Evolutionary conservation across 2,329 filamentous ascomycete species (phyloP).

Genomic region (Cryphonectria japonica): DNA sequence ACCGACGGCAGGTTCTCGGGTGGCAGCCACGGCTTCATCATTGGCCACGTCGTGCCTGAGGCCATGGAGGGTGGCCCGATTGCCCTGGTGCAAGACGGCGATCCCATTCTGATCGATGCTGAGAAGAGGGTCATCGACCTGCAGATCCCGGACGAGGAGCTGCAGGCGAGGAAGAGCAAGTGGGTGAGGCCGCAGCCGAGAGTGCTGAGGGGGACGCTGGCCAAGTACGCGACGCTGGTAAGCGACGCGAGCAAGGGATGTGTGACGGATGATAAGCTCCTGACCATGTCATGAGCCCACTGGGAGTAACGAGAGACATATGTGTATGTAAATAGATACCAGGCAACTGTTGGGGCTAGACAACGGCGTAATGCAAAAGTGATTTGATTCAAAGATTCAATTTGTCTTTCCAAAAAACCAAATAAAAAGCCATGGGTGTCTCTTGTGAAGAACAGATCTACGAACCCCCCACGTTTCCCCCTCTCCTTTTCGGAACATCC

Average conservation of each 20-base stretch:
- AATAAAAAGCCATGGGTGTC: not conserved
- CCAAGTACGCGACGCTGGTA: constrained; percentile 68
- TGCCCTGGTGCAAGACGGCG: constrained; percentile 78
- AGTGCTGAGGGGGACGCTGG: constrained; percentile 67
- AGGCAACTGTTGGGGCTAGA: constrained; percentile 22
- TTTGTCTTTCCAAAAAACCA: not conserved
- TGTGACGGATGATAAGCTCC: constrained; percentile 52
- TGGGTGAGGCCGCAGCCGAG: constrained; percentile 67
- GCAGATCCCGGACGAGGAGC: constrained; percentile 67
- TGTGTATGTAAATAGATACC: constrained; percentile 26
- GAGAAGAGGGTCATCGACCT: constrained; percentile 72
- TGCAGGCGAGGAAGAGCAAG: constrained; percentile 57
- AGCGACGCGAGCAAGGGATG: constrained; percentile 64
- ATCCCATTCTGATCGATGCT: constrained; percentile 80
- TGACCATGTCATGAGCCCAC: constrained; percentile 22
- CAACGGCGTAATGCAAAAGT: constrained; percentile 25
- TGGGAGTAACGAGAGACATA: not conserved
- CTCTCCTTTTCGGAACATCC: not conserved
- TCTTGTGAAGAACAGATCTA: not conserved
- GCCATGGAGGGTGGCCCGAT: constrained; percentile 86
- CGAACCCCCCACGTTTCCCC: too few relatives aligned
- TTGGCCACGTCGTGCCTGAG: constrained; percentile 86
- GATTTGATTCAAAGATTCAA: constrained; percentile 12
- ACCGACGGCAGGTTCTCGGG: constrained; percentile 80
- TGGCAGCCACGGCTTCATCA: constrained; percentile 83